Evolutionary conservation across 2,329 filamentous ascomycete species (phyloP), one percentile per base, ranked within the genome.

Genomic region (Pseudofabraea citricarpa): DNA sequence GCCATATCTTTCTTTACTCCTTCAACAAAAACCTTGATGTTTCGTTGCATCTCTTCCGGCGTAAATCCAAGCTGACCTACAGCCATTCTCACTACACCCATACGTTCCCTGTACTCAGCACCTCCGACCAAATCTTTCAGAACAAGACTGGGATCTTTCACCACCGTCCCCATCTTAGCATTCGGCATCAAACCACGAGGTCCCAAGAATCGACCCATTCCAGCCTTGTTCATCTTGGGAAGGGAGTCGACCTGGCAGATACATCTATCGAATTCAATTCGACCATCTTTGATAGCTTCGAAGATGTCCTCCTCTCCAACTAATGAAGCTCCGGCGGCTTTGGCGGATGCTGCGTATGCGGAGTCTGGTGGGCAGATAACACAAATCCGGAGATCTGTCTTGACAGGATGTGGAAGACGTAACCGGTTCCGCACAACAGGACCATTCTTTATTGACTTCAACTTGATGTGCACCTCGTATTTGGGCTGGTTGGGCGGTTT

Each of bases 171-270:
- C 49, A 81, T 81, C 73, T 95, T 95, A 47, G 77, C 70, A 63
- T 80, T 94, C 5, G 93, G 93, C 93, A 98, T 97, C 59, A 98
- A 67, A 3, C 90, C 90, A 65, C 80, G 83, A 36, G 94, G 93
- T 58, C 93, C 93, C 16, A 98, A 73, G 33, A 95, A 76, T 52
- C 84, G 78, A 51, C 86, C 91, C 50, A 98, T 65, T 1, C 78
- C 80, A 26, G 90, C 85, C 71, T 93, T 90, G 62, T 84, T 85
- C 58, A 98, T 71, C 44, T 86, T 89, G 41, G 77, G 75, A 54
- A 93, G 73, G 55, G 83, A 90, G 55, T 87, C 81, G 40, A 76
- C 74, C 65, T 96, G 90, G 68, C 89, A 95, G 55, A 98, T 81
- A 50, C 90, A 85, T 43, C 87, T 77, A 63, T 97, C 93, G 63